Evolutionary conservation across 257 asterid species (phyloP).

Genomic region (Cruciata laevipes): DNA sequence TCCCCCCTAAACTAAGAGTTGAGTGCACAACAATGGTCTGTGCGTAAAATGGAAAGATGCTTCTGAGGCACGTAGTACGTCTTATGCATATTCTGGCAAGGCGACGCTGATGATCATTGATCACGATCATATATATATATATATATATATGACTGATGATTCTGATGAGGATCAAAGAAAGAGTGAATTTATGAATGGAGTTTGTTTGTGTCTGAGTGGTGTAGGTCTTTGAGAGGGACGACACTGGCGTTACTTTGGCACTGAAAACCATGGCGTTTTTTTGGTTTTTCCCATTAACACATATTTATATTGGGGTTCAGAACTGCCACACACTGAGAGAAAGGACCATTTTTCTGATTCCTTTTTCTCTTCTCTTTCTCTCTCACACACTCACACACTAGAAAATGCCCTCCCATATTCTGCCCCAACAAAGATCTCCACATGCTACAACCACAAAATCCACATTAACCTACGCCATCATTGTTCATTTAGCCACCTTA

Average conservation of each 20-base stretch:
- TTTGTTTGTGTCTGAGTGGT: slow-evolving; percentile 41
- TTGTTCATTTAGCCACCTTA: too few species aligned
- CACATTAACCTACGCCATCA: background rate
- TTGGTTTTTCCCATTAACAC: slow-evolving; percentile 33
- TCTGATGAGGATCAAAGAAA: slow-evolving; percentile 26
- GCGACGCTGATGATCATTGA: background rate
- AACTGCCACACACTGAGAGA: slow-evolving; percentile 29
- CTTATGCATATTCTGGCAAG: background rate
- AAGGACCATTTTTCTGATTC: slow-evolving; percentile 42
- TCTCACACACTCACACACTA: background rate
- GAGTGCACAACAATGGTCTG: slow-evolving; percentile 22
- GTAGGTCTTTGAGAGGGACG: slow-evolving; percentile 59
- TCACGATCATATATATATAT: too few species aligned
- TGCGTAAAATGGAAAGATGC: slow-evolving; percentile 37
- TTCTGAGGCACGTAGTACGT: background rate
- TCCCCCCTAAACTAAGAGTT: slow-evolving; percentile 11
- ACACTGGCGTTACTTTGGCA: slow-evolving; percentile 65
- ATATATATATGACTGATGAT: too few species aligned
- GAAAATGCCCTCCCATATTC: slow-evolving; percentile 23
- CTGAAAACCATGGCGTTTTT: slow-evolving; percentile 74
- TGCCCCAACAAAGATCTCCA: slow-evolving; percentile 70
- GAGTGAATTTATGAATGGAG: slow-evolving; percentile 27
- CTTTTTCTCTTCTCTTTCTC: slow-evolving; percentile 5
- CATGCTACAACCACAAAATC: slow-evolving; percentile 54
- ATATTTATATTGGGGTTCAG: slow-evolving; percentile 47